Base-by-base conservation (phyloP, 768 basidiomycete species). In the Ramaria sp. region DNA sequence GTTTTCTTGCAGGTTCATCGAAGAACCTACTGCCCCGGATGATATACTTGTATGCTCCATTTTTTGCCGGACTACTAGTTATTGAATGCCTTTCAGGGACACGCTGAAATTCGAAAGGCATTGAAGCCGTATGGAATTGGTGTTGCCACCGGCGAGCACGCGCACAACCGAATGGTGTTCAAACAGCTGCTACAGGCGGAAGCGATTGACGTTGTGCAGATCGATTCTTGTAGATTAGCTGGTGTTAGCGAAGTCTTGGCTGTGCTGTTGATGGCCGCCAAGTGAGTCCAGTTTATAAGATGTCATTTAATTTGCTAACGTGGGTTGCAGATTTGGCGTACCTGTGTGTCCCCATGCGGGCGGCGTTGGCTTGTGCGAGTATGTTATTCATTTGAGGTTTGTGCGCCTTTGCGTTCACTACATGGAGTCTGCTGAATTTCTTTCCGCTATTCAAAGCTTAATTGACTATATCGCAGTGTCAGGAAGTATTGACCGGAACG, bases 391-490 rank as follows among this genome's bases (percentile, higher is more conserved):
- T 62, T 68, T 88, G 48, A 84, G 83, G 84, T 78, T 59, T 24
- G 70, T 57, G 20, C 2, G 18, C 8, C 18, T 6, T n/a, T n/a
- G 8, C 16, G 13, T 6, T 9, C 39, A 22, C 49, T 20, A 16
- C 7, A 25, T 34, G 27, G 27, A 4, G 32, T 12, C n/a, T 37
- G 28, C 5, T 44, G 20, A 12, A 10, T n/a, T n/a, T n/a, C n/a
- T n/a, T n/a, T n/a, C n/a, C n/a, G 10, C n/a, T 24, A 12, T 18
- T 56, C 38, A 27, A 62, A 85, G 85, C 54, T 69, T 96, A 61
- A 96, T 97, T 64, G 94, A 97, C 69, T 97, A 94, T 64, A 88
- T 97, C 61, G 81, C 79, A 56, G 74, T 97, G 51, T 93, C 92
- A 1, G 94, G 92, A 2, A 78, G 83, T 20, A 94, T 94, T 83